Evolutionary conservation across 2,329 filamentous ascomycete genomes (phyloP).

Genomic region (Talaromyces marneffei): DNA sequence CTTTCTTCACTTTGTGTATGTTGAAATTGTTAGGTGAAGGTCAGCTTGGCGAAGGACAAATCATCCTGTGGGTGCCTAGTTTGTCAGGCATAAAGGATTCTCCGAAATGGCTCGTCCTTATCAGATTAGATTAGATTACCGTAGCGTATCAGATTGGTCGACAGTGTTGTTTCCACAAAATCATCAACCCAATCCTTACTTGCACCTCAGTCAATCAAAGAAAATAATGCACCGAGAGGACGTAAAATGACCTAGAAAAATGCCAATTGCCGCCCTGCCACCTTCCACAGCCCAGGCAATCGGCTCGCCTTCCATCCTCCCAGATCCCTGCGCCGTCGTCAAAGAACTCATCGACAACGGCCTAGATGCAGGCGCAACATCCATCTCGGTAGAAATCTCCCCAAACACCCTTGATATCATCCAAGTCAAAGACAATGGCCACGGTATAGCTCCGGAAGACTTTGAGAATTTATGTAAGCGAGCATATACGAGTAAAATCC

Average conservation of each 20-base stretch:
- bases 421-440: conserved; percentile 59
- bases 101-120: too few relatives aligned
- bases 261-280: conserved; percentile 44
- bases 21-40: not conserved
- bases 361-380: conserved; percentile 57
- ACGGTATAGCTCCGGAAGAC: conserved; percentile 54
- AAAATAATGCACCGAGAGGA: not conserved
- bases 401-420: conserved; percentile 56
- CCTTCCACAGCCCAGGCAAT: conserved; percentile 45
- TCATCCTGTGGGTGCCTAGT: not conserved
- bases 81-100: not conserved
- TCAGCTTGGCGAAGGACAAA: not conserved
- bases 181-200: not conserved
- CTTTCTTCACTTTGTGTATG: not conserved
- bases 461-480: conserved; percentile 50
- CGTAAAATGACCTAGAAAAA: conserved; percentile 20
- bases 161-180: too few relatives aligned
- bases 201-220: not conserved
- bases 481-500: conserved; percentile 61
- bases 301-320: conserved; percentile 53
- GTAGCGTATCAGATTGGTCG: too few relatives aligned
- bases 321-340: conserved; percentile 52
- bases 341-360: conserved; percentile 64
- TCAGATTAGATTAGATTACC: too few relatives aligned
- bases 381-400: conserved; percentile 54